Conservation (phyloP, 164 flowering plant species). For the Pachysandra terminalis region DNA sequence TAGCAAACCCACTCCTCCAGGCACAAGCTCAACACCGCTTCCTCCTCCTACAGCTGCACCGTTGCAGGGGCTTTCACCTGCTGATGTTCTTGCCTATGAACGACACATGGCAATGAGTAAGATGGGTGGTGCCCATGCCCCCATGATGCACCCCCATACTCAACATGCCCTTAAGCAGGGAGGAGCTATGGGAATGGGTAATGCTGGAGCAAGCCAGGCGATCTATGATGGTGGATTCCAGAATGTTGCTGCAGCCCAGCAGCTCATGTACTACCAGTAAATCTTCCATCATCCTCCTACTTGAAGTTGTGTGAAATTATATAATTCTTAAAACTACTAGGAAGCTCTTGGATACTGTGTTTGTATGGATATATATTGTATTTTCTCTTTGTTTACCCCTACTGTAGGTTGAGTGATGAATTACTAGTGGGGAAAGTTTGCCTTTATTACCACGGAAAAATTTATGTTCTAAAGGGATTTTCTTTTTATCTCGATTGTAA, state of each 20-base stretch:
- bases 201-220: constrained; percentile 60
- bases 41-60: constrained; percentile 66
- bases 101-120: constrained; percentile 65
- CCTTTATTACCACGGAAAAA: too few relatives aligned
- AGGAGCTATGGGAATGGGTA: constrained; percentile 56
- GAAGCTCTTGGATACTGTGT: neutral
- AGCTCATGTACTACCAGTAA: constrained; percentile 78
- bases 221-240: constrained; percentile 75
- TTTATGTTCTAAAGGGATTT: too few relatives aligned
- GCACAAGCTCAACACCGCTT: constrained; percentile 64
- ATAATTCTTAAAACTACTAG: neutral
- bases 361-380: constrained; percentile 3
- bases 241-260: constrained; percentile 59
- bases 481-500: too few relatives aligned
- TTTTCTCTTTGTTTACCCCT: neutral
- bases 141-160: constrained; percentile 55
- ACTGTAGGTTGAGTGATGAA: too few relatives aligned
- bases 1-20: constrained; percentile 87
- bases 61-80: constrained; percentile 42
- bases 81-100: constrained; percentile 60
- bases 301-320: neutral
- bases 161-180: constrained; percentile 60
- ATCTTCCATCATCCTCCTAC: neutral
- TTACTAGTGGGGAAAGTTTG: too few relatives aligned
- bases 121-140: constrained; percentile 54